phyloP scores from a whole-genome alignment of 2,329 filamentous ascomycete genomes.

The Aureobasidium sp. region DNA sequence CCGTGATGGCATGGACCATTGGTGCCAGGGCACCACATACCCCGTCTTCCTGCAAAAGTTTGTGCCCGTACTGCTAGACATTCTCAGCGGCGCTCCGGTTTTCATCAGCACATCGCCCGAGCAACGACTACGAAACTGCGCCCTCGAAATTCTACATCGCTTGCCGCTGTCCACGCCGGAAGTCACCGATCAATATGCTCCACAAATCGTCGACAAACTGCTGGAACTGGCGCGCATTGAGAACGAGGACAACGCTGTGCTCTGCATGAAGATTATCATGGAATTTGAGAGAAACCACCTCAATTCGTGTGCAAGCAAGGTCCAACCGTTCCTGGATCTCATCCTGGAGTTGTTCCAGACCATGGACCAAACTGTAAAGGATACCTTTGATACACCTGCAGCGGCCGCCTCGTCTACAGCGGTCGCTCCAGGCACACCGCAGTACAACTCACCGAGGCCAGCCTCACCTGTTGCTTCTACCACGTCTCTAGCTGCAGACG shows the following conservation, averaged over 20 bases:
- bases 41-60: constrained; percentile 74
- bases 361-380: constrained; percentile 89
- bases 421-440: constrained; percentile 59
- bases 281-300: constrained; percentile 91
- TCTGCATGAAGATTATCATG: constrained; percentile 97
- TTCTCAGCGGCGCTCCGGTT: constrained; percentile 77
- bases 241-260: constrained; percentile 97
- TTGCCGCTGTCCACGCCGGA: constrained; percentile 70
- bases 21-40: constrained; percentile 72
- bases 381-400: constrained; percentile 79
- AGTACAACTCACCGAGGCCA: constrained; percentile 78
- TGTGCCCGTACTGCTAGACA: constrained; percentile 81
- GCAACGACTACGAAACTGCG: constrained; percentile 87
- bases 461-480: constrained; percentile 81
- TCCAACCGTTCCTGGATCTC: constrained; percentile 81
- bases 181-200: constrained; percentile 78
- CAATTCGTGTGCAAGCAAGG: constrained; percentile 66
- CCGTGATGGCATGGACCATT: constrained; percentile 86
- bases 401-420: constrained; percentile 38
- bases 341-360: constrained; percentile 95
- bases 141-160: constrained; percentile 90
- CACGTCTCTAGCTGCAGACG: constrained; percentile 51
- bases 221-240: constrained; percentile 84
- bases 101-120: constrained; percentile 87
- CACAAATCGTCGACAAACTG: constrained; percentile 81